Percentiles rank a stretch among this genome's conserved stretches.
Conservation (phyloP, 768 basidiomycete species). For the Piloderma croceum region DNA sequence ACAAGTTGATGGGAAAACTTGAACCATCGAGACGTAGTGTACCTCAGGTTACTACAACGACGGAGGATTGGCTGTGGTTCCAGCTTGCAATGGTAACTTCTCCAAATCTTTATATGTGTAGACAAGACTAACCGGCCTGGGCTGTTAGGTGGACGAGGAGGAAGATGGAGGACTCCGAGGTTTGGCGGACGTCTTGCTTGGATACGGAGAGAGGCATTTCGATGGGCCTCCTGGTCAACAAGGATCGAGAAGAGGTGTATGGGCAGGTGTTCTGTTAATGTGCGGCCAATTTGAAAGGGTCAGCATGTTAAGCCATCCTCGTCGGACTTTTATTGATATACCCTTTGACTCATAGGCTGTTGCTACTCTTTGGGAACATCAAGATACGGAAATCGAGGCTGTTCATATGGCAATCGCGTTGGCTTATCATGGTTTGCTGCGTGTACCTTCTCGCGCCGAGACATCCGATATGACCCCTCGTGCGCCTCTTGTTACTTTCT, state of each 20-base stretch:
- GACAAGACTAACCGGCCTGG: conserved; percentile 4
- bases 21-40: conserved; percentile 79
- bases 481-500: conserved; percentile 33
- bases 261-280: conserved; percentile 81
- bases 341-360: conserved; percentile 55
- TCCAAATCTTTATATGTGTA: too few species aligned
- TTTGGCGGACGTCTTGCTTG: conserved; percentile 67
- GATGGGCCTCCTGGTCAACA: conserved; percentile 59
- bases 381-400: conserved; percentile 85
- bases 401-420: conserved; percentile 91
- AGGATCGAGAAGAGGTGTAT: conserved; percentile 57
- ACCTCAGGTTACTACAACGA: conserved; percentile 80
- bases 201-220: conserved; percentile 80
- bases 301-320: conserved; percentile 21
- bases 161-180: conserved; percentile 71
- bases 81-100: conserved; percentile 78
- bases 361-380: conserved; percentile 82
- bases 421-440: conserved; percentile 87
- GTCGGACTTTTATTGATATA: neutral
- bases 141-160: conserved; percentile 66
- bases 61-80: conserved; percentile 99
- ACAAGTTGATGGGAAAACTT: conserved; percentile 91
- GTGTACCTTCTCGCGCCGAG: conserved; percentile 76
- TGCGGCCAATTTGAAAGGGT: conserved; percentile 94
- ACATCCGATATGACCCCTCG: conserved; percentile 80